phyloP scores from a whole-genome alignment of 768 basidiomycete species.

The Macrolepiota albuminosa region DNA sequence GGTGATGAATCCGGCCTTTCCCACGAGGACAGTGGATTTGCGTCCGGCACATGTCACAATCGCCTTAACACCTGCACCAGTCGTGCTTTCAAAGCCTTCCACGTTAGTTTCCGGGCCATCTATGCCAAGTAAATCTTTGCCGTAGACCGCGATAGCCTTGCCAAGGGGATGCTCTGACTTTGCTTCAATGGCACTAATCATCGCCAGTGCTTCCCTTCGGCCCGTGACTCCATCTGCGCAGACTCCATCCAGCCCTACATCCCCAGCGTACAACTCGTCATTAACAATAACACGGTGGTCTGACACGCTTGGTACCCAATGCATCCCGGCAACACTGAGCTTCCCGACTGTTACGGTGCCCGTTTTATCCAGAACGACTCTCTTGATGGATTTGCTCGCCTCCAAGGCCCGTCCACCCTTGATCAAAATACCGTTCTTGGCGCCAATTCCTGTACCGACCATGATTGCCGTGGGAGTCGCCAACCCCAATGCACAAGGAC shows the following conservation, averaged over 20 bases:
- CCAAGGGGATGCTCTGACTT: slow-evolving; percentile 96
- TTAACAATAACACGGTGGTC: slow-evolving; percentile 16
- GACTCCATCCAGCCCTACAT: slow-evolving; percentile 35
- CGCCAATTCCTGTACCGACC: slow-evolving; percentile 98
- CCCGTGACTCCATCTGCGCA: slow-evolving; percentile 62
- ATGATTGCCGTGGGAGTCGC: slow-evolving; percentile 98
- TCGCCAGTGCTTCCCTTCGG: slow-evolving; percentile 61
- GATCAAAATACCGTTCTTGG: slow-evolving; percentile 95
- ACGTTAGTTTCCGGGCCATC: slow-evolving; percentile 51
- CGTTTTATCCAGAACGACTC: slow-evolving; percentile 93
- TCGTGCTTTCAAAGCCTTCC: slow-evolving; percentile 78
- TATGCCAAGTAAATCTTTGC: slow-evolving; percentile 54
- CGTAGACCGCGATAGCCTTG: slow-evolving; percentile 83
- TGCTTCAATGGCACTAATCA: slow-evolving; percentile 84
- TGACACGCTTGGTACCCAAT: slow-evolving; percentile 55
- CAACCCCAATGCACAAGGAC: slow-evolving; percentile 94
- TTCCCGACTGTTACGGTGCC: slow-evolving; percentile 97
- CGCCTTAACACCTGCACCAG: slow-evolving; percentile 86
- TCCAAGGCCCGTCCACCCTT: slow-evolving; percentile 95
- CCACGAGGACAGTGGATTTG: slow-evolving; percentile 63
- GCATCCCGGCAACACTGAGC: slow-evolving; percentile 69
- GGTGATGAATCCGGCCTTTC: slow-evolving; percentile 68
- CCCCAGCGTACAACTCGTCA: slow-evolving; percentile 39
- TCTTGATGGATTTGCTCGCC: slow-evolving; percentile 76
- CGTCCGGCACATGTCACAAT: slow-evolving; percentile 47